A percentile compares a stretch with the other conserved stretches of the same genome.
These are phyloP conservation scores for Macrolepiota albuminosa DNA, from an alignment of 768 basidiomycete species.

Conservation along the genomic window DNA sequence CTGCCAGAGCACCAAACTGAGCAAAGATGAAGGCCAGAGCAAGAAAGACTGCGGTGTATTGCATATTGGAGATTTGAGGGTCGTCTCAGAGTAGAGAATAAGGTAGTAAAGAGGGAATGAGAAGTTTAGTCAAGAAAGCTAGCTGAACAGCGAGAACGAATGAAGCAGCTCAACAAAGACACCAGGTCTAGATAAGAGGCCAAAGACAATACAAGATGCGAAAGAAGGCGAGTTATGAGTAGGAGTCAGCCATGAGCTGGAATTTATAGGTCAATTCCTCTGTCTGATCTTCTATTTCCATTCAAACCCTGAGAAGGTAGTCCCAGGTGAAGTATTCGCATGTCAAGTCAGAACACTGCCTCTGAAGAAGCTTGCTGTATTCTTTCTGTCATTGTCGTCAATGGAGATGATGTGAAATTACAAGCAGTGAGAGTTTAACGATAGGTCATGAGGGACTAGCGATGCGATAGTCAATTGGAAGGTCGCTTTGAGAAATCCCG, in stretches of 20 bases:
- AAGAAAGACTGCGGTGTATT: slow-evolving; percentile 8
- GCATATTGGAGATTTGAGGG: not conserved
- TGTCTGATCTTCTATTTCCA: not conserved
- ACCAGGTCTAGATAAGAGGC: slow-evolving; percentile 13
- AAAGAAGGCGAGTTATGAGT: slow-evolving; percentile 7
- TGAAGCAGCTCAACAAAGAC: slow-evolving; percentile 12
- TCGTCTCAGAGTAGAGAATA: not conserved
- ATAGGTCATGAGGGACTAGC: no score
- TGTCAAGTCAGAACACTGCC: slow-evolving; percentile 1
- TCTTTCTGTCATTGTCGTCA: not conserved
- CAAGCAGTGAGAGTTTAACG: not conserved
- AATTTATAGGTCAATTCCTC: slow-evolving; percentile 5
- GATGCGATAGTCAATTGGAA: not conserved
- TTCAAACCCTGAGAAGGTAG: not conserved
- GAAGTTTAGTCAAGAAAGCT: slow-evolving; percentile 2
- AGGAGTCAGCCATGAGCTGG: not conserved
- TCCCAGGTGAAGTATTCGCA: not conserved
- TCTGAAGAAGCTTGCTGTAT: not conserved
- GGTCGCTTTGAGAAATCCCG: not conserved
- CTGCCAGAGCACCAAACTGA: slow-evolving; percentile 10
- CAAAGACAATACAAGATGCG: slow-evolving; percentile 1
- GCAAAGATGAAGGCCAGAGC: slow-evolving; percentile 7
- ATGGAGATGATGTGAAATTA: not conserved
- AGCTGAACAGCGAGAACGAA: slow-evolving; percentile 4
- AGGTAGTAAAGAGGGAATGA: not conserved